A percentile compares a stretch with the other conserved stretches of the same genome.
These are phyloP conservation scores for Phytopythium litorale DNA, from an alignment of 352 stramenopile species.

Conservation along the genomic window DNA sequence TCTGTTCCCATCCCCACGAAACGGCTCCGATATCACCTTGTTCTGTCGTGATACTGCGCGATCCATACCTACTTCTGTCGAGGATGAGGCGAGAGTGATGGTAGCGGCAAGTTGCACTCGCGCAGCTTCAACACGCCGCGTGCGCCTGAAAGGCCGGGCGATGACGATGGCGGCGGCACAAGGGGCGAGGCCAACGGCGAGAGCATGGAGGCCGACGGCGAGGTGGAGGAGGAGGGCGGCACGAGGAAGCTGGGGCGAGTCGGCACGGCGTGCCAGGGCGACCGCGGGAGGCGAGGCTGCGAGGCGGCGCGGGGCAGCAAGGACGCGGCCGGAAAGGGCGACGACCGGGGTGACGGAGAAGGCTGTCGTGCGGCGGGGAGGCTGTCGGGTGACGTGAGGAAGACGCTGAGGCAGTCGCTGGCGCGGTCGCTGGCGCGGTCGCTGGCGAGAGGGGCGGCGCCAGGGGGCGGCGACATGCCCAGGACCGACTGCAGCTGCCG, in stretches of 20 bases:
- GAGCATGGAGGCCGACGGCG: not conserved
- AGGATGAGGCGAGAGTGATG: constrained; percentile 15
- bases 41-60: not conserved
- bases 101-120: constrained; percentile 23
- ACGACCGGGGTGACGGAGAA: not conserved
- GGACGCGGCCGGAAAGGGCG: not conserved
- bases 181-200: not conserved
- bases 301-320: constrained; percentile 23
- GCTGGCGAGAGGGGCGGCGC: not conserved
- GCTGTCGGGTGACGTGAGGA: not conserved
- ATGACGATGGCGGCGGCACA: too few relatives aligned
- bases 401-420: not conserved
- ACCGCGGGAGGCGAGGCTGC: constrained; percentile 45
- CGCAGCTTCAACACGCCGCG: constrained; percentile 8
- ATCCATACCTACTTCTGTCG: not conserved
- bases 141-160: not conserved
- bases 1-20: not conserved
- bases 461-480: constrained; percentile 9
- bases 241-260: not conserved
- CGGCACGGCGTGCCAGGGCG: not conserved
- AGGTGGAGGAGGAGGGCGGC: not conserved
- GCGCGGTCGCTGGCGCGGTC: not conserved
- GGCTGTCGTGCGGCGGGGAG: not conserved
- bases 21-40: not conserved
- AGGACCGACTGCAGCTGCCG: constrained; percentile 29